Base-by-base conservation (phyloP, 345 rosid species). In the Syzygium grande region DNA sequence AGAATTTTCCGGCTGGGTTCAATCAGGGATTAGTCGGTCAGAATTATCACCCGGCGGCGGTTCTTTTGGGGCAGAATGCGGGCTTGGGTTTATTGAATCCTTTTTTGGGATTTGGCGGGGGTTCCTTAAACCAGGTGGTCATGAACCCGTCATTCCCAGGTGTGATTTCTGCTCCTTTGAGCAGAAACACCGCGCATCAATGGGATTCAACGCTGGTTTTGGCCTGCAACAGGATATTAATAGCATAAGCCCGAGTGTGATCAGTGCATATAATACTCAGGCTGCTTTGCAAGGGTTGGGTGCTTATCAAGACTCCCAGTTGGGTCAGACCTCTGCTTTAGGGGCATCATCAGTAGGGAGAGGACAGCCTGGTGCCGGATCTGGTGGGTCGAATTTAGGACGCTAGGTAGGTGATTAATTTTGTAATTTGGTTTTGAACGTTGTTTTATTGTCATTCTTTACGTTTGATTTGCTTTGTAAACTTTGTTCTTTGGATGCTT, bases 271-370 rank as follows among this genome's bases (percentile, higher is more conserved):
- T 77, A 88, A 86, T 38, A 65, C 55, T 34, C 90, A 89, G 89
- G 87, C 89, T 10, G 85, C 83, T 30, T 84, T 91, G 88, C 90
- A 87, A 51, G 89, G 86, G 25, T 52, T 87, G 14, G 89, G 90
- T 63, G 89, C 88, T 46, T 89, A 88, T 77, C 88, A 86, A 73
- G 86, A 88, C 56, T 84, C 89, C 34, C 93, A 87, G 63, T 61
- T 86, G 86, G 90, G 91, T n/a, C 93, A 86, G 89, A 59, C 51
- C 6, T 84, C 86, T 14, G 84, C 87, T 49, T 73, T 86, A 79
- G 87, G 21, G 88, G 93, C 34, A 84, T 85, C 88, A 87, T 56
- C 90, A 84, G 83, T 88, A 80, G 54, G 90, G 88, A 23, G 87
- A 86, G 85, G 91, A 77, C 86, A 84, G 23, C 63, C 84, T 3